phyloP scores from a whole-genome alignment of 1,284 basidiomycete species.

The Ceratobasidium sp. region DNA sequence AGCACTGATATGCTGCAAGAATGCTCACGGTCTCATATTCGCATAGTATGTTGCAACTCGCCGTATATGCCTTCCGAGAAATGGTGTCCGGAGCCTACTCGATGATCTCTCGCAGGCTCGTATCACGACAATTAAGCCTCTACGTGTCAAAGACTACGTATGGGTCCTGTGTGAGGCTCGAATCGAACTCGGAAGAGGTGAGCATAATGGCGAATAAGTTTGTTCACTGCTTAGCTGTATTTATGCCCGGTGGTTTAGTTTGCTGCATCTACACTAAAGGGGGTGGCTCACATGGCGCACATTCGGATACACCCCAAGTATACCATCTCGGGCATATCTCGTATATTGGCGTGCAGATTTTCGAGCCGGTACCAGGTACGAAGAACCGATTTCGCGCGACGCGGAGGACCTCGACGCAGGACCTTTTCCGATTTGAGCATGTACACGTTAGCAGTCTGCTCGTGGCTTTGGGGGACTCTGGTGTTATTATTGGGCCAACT shows the following conservation, averaged over 20 bases:
- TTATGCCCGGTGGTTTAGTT: neutral
- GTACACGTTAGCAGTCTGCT: neutral
- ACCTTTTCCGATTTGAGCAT: neutral
- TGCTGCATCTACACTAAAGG: neutral
- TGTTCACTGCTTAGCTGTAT: neutral
- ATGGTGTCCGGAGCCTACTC: neutral
- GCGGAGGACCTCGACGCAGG: neutral
- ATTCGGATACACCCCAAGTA: neutral
- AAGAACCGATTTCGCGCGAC: neutral
- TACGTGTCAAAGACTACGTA: neutral
- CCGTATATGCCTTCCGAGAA: neutral
- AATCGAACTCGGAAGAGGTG: neutral
- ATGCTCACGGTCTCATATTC: too few species aligned
- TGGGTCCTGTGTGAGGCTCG: neutral
- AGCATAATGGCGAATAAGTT: neutral
- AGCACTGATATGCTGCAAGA: neutral
- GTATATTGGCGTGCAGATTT: neutral
- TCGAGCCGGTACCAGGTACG: neutral
- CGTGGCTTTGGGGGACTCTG: neutral
- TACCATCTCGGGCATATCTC: neutral
- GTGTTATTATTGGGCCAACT: neutral
- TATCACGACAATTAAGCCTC: neutral
- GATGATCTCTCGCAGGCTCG: neutral
- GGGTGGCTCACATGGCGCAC: neutral
- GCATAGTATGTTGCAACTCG: slow-evolving; percentile 4